phyloP scores from a whole-genome alignment of 2,329 filamentous ascomycete genomes.

The Aurifilum marmelostoma region DNA sequence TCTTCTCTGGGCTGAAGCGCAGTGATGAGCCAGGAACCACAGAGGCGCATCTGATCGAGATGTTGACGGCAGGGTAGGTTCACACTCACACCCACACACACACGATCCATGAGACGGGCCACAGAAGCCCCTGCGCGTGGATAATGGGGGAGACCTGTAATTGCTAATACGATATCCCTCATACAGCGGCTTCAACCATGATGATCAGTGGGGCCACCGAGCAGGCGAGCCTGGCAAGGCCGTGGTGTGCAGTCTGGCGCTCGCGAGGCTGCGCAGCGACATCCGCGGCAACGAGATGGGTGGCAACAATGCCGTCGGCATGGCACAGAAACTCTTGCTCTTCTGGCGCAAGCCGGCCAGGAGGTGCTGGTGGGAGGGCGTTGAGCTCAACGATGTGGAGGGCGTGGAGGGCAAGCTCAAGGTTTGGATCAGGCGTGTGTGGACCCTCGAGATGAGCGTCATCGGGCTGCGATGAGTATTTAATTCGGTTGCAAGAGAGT shows the following conservation, averaged over 20 bases:
- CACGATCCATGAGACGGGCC: neutral
- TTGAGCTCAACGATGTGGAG: conserved; percentile 86
- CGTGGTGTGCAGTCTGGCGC: conserved; percentile 93
- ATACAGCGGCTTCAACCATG: conserved; percentile 88
- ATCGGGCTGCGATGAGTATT: conserved; percentile 72
- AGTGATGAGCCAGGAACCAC: conserved; percentile 96
- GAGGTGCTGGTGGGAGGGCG: conserved; percentile 98
- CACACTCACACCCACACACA: neutral
- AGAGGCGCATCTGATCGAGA: conserved; percentile 97
- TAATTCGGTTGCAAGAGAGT: neutral
- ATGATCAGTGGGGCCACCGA: conserved; percentile 93
- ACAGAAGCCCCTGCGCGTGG: neutral
- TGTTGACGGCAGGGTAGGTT: conserved; percentile 93
- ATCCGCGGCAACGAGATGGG: conserved; percentile 78
- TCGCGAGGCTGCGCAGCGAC: conserved; percentile 90
- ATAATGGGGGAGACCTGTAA: neutral
- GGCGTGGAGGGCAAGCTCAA: conserved; percentile 91
- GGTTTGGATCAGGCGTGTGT: conserved; percentile 97
- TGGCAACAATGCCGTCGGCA: conserved; percentile 77
- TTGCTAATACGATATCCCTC: conserved; percentile 1
- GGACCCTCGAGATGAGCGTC: conserved; percentile 98
- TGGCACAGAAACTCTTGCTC: conserved; percentile 96
- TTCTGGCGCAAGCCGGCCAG: conserved; percentile 98
- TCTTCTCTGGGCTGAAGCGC: conserved; percentile 92
- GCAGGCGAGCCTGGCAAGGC: conserved; percentile 98